These are phyloP conservation scores for Pseudopyricularia cyperi DNA, from an alignment of 2,329 filamentous ascomycete genomes.

Conservation along the genomic window DNA sequence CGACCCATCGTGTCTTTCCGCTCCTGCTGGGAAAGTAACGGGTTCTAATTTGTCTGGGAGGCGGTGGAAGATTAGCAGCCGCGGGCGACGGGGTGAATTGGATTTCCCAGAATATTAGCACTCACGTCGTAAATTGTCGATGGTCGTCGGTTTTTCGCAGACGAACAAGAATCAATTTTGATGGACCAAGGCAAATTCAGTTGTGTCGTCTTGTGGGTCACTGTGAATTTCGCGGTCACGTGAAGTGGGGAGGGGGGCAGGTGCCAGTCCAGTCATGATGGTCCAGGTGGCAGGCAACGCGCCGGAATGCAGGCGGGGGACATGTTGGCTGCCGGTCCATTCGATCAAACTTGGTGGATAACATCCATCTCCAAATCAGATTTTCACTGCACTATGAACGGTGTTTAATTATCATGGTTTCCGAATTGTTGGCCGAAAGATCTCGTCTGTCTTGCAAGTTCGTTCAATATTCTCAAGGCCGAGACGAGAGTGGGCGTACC, in stretches of 20 bases:
- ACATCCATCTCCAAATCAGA: no score
- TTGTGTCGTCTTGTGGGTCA: background rate
- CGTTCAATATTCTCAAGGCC: no score
- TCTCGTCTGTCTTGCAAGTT: no score
- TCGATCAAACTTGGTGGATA: no score
- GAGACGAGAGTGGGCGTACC: no score
- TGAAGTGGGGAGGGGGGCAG: background rate
- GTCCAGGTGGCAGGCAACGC: no score
- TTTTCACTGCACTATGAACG: no score
- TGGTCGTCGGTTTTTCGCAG: background rate
- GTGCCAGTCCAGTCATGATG: background rate
- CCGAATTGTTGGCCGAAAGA: no score
- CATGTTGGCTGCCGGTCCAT: no score
- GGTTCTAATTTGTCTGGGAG: conserved; percentile 1
- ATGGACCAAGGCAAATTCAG: background rate
- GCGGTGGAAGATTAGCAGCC: background rate
- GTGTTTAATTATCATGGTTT: no score
- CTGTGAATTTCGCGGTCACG: background rate
- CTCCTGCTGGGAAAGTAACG: conserved; percentile 3
- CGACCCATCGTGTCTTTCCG: conserved; percentile 35
- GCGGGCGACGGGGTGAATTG: background rate
- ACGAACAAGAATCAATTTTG: background rate
- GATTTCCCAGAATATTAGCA: background rate
- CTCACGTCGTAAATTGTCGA: background rate
- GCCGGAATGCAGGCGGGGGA: no score